A percentile compares a stretch with the other conserved stretches of the same genome.
These are phyloP conservation scores for Fraxinus cuspidata DNA, from an alignment of 257 asterid species.

Conservation along the genomic window DNA sequence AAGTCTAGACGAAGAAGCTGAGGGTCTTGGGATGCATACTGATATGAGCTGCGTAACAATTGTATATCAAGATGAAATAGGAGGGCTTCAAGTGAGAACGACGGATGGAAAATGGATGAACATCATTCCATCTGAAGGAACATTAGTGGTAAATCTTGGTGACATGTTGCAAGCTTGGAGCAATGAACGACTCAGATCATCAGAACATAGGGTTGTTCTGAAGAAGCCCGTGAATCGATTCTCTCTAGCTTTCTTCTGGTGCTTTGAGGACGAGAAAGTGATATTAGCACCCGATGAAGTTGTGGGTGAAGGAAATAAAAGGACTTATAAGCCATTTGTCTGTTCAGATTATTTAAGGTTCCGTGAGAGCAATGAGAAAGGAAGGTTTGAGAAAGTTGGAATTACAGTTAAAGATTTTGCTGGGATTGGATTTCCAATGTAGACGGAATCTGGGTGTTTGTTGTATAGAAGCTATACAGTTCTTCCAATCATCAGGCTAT, in stretches of 20 bases:
- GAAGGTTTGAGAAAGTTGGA: slow-evolving; percentile 76
- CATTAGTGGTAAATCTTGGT: slow-evolving; percentile 70
- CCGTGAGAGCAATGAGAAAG: slow-evolving; percentile 58
- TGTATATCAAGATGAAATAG: slow-evolving; percentile 62
- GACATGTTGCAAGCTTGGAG: slow-evolving; percentile 85
- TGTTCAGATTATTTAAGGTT: slow-evolving; percentile 62
- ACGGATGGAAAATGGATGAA: slow-evolving; percentile 63
- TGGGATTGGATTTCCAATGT: slow-evolving; percentile 30
- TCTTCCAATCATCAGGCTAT: slow-evolving; percentile 17
- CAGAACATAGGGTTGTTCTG: slow-evolving; percentile 68
- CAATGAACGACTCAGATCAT: slow-evolving; percentile 59
- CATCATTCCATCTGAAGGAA: slow-evolving; percentile 56
- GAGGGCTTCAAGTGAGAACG: slow-evolving; percentile 70
- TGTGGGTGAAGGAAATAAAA: slow-evolving; percentile 36
- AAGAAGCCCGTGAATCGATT: slow-evolving; percentile 47
- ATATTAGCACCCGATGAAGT: slow-evolving; percentile 60
- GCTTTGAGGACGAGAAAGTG: slow-evolving; percentile 69
- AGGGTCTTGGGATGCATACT: slow-evolving; percentile 79
- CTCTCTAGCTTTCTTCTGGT: slow-evolving; percentile 75
- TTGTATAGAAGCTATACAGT: slow-evolving; percentile 1
- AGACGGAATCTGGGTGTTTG: slow-evolving; percentile 17
- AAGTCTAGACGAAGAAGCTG: slow-evolving; percentile 38
- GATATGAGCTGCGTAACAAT: slow-evolving; percentile 80
- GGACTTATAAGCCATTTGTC: slow-evolving; percentile 54
- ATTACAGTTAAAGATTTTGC: slow-evolving; percentile 71